A percentile compares a stretch with the other conserved stretches of the same genome.
phyloP scores from a whole-genome alignment of 1,139 yeast genomes.

The Candida sojae region DNA sequence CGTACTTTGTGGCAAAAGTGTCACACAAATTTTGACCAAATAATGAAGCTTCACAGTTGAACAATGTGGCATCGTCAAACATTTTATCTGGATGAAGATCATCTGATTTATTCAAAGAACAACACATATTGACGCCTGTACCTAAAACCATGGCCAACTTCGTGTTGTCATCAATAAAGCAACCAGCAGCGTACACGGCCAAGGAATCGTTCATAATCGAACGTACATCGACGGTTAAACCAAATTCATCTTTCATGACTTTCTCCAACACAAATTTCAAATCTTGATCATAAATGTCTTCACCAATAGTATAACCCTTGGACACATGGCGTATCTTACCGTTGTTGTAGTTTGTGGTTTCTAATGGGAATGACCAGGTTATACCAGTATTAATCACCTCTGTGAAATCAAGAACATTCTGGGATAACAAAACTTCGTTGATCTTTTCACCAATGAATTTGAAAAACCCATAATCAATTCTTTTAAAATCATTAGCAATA shows the following conservation, averaged over 20 bases:
- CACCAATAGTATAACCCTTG: conserved; percentile 50
- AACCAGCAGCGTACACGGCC: conserved; percentile 50
- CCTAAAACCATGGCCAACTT: conserved; percentile 48
- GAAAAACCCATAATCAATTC: conserved; percentile 42
- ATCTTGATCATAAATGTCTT: conserved; percentile 41
- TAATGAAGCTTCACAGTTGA: conserved; percentile 43
- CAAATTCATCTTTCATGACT: conserved; percentile 23
- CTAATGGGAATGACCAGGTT: conserved; percentile 62
- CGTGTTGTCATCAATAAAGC: conserved; percentile 38
- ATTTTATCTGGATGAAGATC: conserved; percentile 26
- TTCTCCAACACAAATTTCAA: conserved; percentile 43
- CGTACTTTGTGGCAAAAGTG: conserved; percentile 38
- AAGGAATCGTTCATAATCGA: conserved; percentile 45
- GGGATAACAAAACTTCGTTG: conserved; percentile 28
- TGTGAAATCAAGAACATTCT: conserved; percentile 22
- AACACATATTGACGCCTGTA: conserved; percentile 48
- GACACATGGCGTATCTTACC: conserved; percentile 50
- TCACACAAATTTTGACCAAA: conserved; percentile 37
- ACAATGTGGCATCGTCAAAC: conserved; percentile 26
- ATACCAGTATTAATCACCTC: conserved; percentile 42
- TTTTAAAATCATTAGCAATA: conserved; percentile 39
- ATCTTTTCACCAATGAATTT: conserved; percentile 39
- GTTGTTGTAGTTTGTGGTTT: conserved; percentile 42
- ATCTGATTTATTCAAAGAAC: conserved; percentile 27
- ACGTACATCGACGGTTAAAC: conserved; percentile 31